These are phyloP conservation scores for Oidiodendron maius DNA, from an alignment of 495 filamentous ascomycete species.

Conservation along the genomic window DNA sequence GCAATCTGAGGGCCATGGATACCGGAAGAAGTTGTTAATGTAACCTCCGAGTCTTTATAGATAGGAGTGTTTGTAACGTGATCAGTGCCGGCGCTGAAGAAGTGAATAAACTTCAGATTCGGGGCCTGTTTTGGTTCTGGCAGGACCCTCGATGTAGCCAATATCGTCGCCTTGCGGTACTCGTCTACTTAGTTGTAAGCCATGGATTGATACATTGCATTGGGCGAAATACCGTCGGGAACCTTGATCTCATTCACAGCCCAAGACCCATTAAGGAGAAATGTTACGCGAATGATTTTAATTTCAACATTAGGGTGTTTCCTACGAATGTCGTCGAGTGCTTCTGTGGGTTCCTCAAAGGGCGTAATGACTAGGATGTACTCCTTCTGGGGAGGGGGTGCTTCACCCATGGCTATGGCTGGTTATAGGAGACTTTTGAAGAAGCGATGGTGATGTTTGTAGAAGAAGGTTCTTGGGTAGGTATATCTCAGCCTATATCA, in stretches of 20 bases:
- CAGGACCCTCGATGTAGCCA: slow-evolving; percentile 53
- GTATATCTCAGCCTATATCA: no score
- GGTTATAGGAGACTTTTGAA: no score
- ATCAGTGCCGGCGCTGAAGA: slow-evolving; percentile 70
- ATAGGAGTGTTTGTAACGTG: slow-evolving; percentile 57
- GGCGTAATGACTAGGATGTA: slow-evolving; percentile 37
- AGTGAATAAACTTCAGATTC: slow-evolving; percentile 66
- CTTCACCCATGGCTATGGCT: slow-evolving; percentile 21
- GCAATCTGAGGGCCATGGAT: slow-evolving; percentile 81
- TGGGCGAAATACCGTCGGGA: slow-evolving; percentile 10
- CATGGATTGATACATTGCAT: neutral
- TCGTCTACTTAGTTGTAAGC: slow-evolving; percentile 28
- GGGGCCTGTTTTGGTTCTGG: slow-evolving; percentile 41
- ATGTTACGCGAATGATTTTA: slow-evolving; percentile 14
- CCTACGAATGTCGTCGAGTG: slow-evolving; percentile 35
- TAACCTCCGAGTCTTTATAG: slow-evolving; percentile 55
- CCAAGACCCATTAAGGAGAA: slow-evolving; percentile 14
- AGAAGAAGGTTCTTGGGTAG: no score
- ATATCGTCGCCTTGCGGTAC: slow-evolving; percentile 56
- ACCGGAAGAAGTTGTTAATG: slow-evolving; percentile 67
- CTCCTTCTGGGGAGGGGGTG: slow-evolving; percentile 9
- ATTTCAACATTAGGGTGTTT: slow-evolving; percentile 49
- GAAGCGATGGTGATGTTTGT: no score
- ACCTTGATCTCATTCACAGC: slow-evolving; percentile 1
- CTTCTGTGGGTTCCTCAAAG: slow-evolving; percentile 29